phyloP scores from a whole-genome alignment of 805 yeast species.

The Kluyveromyces lactis region DNA sequence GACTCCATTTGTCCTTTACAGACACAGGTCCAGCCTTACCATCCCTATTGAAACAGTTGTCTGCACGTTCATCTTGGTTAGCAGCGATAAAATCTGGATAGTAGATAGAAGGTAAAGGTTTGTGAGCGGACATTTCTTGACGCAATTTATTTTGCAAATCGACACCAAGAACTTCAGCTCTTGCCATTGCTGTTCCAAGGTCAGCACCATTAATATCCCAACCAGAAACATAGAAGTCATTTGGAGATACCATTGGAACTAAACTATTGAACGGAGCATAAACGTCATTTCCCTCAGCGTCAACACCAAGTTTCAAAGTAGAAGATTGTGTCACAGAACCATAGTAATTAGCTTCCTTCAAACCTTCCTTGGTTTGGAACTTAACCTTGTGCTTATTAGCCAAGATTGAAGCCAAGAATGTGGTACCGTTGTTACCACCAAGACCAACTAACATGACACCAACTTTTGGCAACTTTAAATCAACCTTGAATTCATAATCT shows the following conservation, averaged over 20 bases:
- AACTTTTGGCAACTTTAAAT: conserved; percentile 70
- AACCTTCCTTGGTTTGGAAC: conserved; percentile 79
- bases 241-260: conserved; percentile 84
- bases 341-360: conserved; percentile 69
- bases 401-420: conserved; percentile 73
- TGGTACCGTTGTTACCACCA: conserved; percentile 96
- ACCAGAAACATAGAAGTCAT: conserved; percentile 83
- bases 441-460: conserved; percentile 89
- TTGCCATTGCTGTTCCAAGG: conserved; percentile 68
- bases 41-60: conserved; percentile 65
- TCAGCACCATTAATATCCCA: conserved; percentile 84
- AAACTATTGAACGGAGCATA: conserved; percentile 88
- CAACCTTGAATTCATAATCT: conserved; percentile 81
- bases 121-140: conserved; percentile 49
- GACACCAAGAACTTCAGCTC: conserved; percentile 81
- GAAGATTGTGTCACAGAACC: conserved; percentile 94
- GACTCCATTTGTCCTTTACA: conserved; percentile 71
- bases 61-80: conserved; percentile 87
- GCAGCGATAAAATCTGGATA: conserved; percentile 96
- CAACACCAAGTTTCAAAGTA: conserved; percentile 84
- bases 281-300: conserved; percentile 69
- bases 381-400: conserved; percentile 75
- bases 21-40: conserved; percentile 39
- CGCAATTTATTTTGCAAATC: conserved; percentile 72
- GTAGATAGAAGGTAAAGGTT: conserved; percentile 78